Evolutionary conservation across 2,329 filamentous ascomycete species (phyloP), one percentile per base, ranked within the genome.

Genomic region (Xylariaceae sp.): DNA sequence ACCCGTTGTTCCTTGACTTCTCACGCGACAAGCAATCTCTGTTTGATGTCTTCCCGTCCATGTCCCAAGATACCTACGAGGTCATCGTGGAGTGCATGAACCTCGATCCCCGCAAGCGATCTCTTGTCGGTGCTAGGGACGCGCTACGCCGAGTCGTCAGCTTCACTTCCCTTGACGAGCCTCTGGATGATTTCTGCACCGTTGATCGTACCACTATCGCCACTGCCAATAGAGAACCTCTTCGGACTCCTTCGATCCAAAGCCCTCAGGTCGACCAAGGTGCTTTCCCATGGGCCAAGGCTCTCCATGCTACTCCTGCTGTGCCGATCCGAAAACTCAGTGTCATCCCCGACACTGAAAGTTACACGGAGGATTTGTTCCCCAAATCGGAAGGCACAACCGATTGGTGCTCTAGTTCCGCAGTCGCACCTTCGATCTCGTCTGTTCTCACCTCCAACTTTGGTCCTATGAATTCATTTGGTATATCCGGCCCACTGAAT

Each of bases 31-130:
- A 88, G 63, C 89, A 97, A 65, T 94, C 86, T 28, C 78, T 98
- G 41, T 98, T 98, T 61, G 92, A 98, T 62, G 87, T 97, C 55
- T 98, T 98, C 64, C 89, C 92, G 27, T 89, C 86, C 63, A 95
- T 98, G 90, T 97, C 90, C 34, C 88, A 95, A 63, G 92, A 98
- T 63, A 96, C 92, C 0, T 98, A 86, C 57, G 88, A 96, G 64
- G 87, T 98, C 51, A 80, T 98, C 63, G 80, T 83, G 36, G 78
- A 94, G 65, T 94, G 87, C 62, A 78, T 98, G 77, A 87, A 87
- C 54, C 68, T 98, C 52, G 90, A 98, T 59, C 92, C 92, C 9
- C 77, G 75, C 62, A 94, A 88, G 71, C 85, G 92, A 39, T 94
- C 89, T 23, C 71, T 98, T 34, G 69, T 75, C 21, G 85, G 78